phyloP scores from a whole-genome alignment of 2,329 filamentous ascomycete species.

The Colletotrichum orchidophilum region DNA sequence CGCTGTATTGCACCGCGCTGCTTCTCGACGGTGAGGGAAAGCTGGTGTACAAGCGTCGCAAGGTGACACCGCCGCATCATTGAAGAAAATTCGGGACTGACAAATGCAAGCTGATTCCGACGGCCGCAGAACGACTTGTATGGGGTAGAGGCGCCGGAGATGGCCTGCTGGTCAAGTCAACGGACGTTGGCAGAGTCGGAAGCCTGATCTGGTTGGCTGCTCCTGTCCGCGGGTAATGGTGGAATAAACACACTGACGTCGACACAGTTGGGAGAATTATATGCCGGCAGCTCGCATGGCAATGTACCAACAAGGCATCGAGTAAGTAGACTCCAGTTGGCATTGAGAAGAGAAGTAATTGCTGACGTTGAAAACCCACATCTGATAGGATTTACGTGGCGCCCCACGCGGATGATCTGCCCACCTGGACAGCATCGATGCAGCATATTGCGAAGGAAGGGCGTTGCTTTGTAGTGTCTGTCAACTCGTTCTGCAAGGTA shows the following conservation, averaged over 20 bases:
- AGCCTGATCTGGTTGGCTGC: constrained; percentile 47
- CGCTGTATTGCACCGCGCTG: constrained; percentile 51
- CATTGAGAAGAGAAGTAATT: not conserved
- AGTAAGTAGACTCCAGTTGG: constrained; percentile 39
- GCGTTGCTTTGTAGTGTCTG: constrained; percentile 52
- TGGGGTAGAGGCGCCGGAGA: constrained; percentile 58
- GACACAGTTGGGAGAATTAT: constrained; percentile 50
- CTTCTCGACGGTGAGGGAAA: constrained; percentile 47
- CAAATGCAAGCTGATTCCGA: constrained; percentile 44
- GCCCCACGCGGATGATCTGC: constrained; percentile 44
- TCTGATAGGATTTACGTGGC: constrained; percentile 43
- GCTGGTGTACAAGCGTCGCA: constrained; percentile 48
- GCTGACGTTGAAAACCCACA: not conserved
- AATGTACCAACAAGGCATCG: constrained; percentile 52
- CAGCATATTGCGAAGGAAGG: constrained; percentile 57
- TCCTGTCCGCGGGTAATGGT: not conserved
- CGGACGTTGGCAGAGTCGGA: constrained; percentile 51
- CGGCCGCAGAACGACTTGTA: constrained; percentile 50
- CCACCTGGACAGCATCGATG: constrained; percentile 51
- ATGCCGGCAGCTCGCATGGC: constrained; percentile 53
- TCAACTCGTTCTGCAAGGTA: constrained; percentile 51
- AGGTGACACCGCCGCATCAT: constrained; percentile 38
- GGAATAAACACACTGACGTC: not conserved
- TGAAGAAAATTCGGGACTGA: not conserved
- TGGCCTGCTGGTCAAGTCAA: constrained; percentile 48